Base-by-base conservation (phyloP, 805 yeast genomes). In the Saturnispora diversa region DNA sequence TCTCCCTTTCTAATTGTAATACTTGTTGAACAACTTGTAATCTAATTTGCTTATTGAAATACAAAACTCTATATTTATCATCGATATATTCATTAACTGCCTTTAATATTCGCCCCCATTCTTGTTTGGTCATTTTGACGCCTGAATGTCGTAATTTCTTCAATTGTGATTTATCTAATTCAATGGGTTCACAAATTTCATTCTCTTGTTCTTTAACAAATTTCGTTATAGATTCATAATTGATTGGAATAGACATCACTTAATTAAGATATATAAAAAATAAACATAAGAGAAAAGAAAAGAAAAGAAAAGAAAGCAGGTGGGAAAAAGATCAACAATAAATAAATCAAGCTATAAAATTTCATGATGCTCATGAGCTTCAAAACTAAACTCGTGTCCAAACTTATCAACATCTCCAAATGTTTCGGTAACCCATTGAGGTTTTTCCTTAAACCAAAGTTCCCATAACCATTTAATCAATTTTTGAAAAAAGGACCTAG, bases 21-120 rank as follows among this genome's bases (percentile, higher is more conserved):
- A 58, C 45, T 42, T 61, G 64, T 26, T 55, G 52, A 4, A 53
- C 36, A 4, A 61, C 49, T 38, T 60, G 58, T 35, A 55, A 47
- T 12, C 55, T 47, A 8, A 59, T 46, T 33, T 62, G 67, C 16
- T 51, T 48, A 30, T 53, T 53, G 44, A 55, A 62, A 33, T 49
- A 47, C n/a, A 49, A 43, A 4, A 46, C 44, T 10, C 37, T 24
- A 29, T 54, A 55, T 30, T 50, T 48, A 20, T 34, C 42, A 21
- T 41, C 31, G 16, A 42, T 31, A 13, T 37, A 20, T 10, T 32
- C 40, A 22, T 47, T 44, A 1, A 44, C 11, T n/a, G 17, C 30
- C 5, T 17, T 16, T 4, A 42, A 13, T 9, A 47, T 20, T 11
- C 23, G 27, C 10, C 23, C 16, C 27, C 49, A 27, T 23, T 42